These are phyloP conservation scores for Sinapis alba DNA, from an alignment of 441 rosid species.

Conservation along the genomic window DNA sequence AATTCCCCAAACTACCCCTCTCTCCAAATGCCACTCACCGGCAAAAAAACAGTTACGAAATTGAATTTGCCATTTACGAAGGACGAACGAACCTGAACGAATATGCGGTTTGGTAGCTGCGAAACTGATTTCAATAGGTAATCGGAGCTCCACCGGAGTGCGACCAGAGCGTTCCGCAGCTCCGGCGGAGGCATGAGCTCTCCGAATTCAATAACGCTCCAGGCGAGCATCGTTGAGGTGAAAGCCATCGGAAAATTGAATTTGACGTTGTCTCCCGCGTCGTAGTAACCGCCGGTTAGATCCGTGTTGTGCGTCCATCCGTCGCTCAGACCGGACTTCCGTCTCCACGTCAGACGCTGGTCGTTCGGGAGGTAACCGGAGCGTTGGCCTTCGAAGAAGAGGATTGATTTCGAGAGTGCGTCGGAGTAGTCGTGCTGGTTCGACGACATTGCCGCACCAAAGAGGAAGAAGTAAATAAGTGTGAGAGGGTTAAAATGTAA, in stretches of 20 bases:
- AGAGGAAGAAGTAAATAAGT: neutral
- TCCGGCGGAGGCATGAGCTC: conserved; percentile 75
- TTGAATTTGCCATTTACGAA: neutral
- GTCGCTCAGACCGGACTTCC: conserved; percentile 72
- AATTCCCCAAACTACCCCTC: conserved; percentile 36
- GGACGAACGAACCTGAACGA: conserved; percentile 68
- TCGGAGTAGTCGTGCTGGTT: conserved; percentile 64
- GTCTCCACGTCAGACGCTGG: conserved; percentile 74
- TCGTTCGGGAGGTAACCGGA: conserved; percentile 78
- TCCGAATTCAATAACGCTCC: conserved; percentile 90
- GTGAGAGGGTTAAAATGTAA: conserved; percentile 2
- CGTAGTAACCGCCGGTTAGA: conserved; percentile 87
- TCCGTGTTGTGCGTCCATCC: conserved; percentile 73
- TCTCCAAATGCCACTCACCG: conserved; percentile 10
- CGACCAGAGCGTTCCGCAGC: conserved; percentile 59
- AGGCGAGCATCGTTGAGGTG: conserved; percentile 78
- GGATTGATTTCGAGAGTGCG: conserved; percentile 84
- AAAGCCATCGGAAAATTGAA: conserved; percentile 94
- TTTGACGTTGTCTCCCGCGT: conserved; percentile 94
- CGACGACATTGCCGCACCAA: conserved; percentile 29
- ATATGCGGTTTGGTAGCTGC: conserved; percentile 78
- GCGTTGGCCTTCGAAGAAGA: conserved; percentile 95
- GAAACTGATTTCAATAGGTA: conserved; percentile 80
- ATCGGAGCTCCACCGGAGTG: conserved; percentile 82
- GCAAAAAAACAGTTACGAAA: conserved; percentile 29